These are phyloP conservation scores for Eucalyptus cloeziana DNA, from an alignment of 345 rosid genomes.

Conservation along the genomic window DNA sequence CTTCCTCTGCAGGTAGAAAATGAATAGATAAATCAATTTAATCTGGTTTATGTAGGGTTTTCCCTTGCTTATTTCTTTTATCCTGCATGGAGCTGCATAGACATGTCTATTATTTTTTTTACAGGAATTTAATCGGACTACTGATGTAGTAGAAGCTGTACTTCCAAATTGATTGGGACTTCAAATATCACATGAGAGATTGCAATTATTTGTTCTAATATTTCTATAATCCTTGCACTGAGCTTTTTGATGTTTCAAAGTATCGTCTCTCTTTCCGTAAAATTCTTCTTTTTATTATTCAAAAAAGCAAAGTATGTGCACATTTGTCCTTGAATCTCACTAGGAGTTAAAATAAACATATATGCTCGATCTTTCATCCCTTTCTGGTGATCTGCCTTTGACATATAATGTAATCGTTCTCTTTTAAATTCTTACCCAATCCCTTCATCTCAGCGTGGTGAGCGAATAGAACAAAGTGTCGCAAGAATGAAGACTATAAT, in stretches of 20 bases:
- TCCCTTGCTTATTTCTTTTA: background rate
- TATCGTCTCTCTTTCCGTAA: background rate
- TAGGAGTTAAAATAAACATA: background rate
- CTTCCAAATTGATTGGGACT: background rate
- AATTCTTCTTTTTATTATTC: background rate
- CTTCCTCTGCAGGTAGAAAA: background rate
- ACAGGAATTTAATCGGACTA: background rate
- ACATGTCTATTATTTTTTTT: background rate
- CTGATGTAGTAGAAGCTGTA: background rate
- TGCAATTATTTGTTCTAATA: background rate
- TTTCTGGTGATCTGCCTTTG: background rate
- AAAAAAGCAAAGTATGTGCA: background rate
- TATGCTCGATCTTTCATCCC: background rate
- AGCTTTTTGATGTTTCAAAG: background rate
- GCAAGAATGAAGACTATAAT: conserved; percentile 92
- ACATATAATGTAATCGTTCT: background rate
- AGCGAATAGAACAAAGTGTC: conserved; percentile 88
- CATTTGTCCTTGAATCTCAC: background rate
- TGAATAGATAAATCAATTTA: background rate
- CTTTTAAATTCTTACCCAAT: background rate
- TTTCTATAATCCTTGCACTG: background rate
- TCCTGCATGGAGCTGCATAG: background rate
- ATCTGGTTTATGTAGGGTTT: background rate
- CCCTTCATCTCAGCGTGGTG: conserved; percentile 44
- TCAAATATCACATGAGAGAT: background rate